Evolutionary conservation across 73 alveolate species (phyloP), one percentile per base, ranked within the genome.

Genomic region (Blepharisma stoltei): DNA sequence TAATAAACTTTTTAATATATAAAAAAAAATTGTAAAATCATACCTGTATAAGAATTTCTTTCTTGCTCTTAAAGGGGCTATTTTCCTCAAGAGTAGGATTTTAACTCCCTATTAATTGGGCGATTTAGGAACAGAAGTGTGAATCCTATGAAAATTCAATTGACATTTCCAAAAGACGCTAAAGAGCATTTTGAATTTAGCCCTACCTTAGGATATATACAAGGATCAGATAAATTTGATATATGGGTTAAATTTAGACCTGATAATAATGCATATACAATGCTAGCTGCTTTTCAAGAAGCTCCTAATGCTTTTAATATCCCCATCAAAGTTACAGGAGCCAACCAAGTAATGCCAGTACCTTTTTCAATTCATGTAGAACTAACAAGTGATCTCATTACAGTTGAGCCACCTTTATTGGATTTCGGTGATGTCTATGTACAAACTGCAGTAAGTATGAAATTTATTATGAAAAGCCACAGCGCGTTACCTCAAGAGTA

Each of bases 201-300:
- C 81, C 99, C 99, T 8, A 90, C 97, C 52, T 86, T 95, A 1
- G 99, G 99, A 7, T 95, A 89, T 76, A 92, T 95, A 47, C 92
- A 95, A 90, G 99, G 97, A 45, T 84, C 82, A 54, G 85, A 93
- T 20, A 89, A 90, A 54, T 95, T 95, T 83, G 99, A 95, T 54
- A 93, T 95, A 41, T 95, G 99, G 98, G 77, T 89, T 38, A 93
- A 94, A 83, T 90, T 95, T 70, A 93, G 85, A 75, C 97, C 98
- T 5, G 97, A 92, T 78, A 86, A 93, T 54, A 81, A 92, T 8
- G 83, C 90, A 8, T 54, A 78, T 20, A 80, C 94, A 38, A 83
- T 76, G 18, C 87, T 95, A 70, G 20, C 75, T 20, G 85, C 83
- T 69, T 54, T 92, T 44, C 78, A 78, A 7, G 89, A 88, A 11